Base-by-base conservation (phyloP, 2,329 filamentous ascomycete genomes). In the Neonectria sp. region DNA sequence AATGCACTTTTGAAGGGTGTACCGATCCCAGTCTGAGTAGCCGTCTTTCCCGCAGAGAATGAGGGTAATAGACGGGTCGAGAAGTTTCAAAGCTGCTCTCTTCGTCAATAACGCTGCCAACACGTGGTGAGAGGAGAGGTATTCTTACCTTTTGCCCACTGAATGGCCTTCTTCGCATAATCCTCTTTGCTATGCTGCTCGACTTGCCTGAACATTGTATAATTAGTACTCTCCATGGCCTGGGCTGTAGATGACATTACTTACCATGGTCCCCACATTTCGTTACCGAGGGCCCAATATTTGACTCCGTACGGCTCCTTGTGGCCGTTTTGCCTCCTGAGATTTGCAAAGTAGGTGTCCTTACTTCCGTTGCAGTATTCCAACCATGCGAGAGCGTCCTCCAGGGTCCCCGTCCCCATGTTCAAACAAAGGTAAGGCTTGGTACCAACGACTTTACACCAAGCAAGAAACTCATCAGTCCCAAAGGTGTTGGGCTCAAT, bases 241-340 rank as follows among this genome's bases (percentile, higher is more conserved):
- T 15, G 27, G 24, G 7, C 6, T 9, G 17, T 27, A 5, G 11
- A 7, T 7, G 37, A 35, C 1, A 17, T 37, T 9, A 40, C 63
- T 63, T 17, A 69, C 67, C 85, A 91, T 35, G 88, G 87, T 11
- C 90, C 90, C 87, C 88, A 91, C 77, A 86, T 84, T 79, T 92
- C 90, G 79, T 95, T 95, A 5, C 93, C 93, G 27, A 95, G 86
- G 2, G 92, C 92, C 93, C 93, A 95, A 84, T 95, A 95, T 80
- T 93, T 93, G 72, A 95, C 77, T 67, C 90, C 90, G 80, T 95
- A 95, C 4, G 93, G 93, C 80, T 93, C 87, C 62, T 90, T 85
- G 55, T 89, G 90, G 7, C 93, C 93, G 80, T 95, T 91, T 73
- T 91, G 86, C 21, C 93, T 86, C 46, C 93, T 88, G 49, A 95